Base-by-base conservation (phyloP, 306 rosid species). In the Spatholobus suberectus region DNA sequence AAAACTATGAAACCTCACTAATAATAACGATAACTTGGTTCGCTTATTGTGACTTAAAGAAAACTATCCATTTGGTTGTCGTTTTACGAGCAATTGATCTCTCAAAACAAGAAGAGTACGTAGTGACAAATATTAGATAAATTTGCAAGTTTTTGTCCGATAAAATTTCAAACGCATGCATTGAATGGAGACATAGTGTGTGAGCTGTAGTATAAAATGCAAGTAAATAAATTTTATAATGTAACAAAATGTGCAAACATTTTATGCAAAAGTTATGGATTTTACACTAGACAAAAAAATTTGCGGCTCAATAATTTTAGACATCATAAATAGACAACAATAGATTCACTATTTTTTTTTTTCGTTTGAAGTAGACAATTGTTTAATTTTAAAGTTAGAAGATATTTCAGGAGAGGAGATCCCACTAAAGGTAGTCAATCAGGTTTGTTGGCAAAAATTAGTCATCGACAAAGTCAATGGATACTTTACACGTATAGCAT, bases 111-210 rank as follows among this genome's bases (percentile, higher is more conserved):
- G 17, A 26, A 71, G 52, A 73, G 61, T 54, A 38, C 5, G 10
- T 14, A 27, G 58, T 69, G 84, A 82, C 89, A 79, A 74, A 38
- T 43, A 14, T 51, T 27, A 51, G 44, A 83, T 72, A 70, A 73
- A 73, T 44, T 54, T 66, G 24, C 40, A 59, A 40, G 40, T 32
- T 70, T 18, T 68, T 61, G 79, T 79, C 62, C 49, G 87, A 43
- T 1, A 40, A 12, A 0, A 40, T 69, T 86, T 79, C 85, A 79
- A 79, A 75, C 38, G 4, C 29, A 40, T 67, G 82, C 70, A 61
- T 69, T 79, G 37, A 68, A 38, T 65, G 85, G 84, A 61, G 77
- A 73, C 82, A 83, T 46, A 10, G 4, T 51, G 21, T 26, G 73
- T 47, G 81, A 59, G 63, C 47, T 75, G 23, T 67, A 49, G 58